Conservation (phyloP, 2,329 filamentous ascomycete species). For the Ceratocystis huliohia region DNA sequence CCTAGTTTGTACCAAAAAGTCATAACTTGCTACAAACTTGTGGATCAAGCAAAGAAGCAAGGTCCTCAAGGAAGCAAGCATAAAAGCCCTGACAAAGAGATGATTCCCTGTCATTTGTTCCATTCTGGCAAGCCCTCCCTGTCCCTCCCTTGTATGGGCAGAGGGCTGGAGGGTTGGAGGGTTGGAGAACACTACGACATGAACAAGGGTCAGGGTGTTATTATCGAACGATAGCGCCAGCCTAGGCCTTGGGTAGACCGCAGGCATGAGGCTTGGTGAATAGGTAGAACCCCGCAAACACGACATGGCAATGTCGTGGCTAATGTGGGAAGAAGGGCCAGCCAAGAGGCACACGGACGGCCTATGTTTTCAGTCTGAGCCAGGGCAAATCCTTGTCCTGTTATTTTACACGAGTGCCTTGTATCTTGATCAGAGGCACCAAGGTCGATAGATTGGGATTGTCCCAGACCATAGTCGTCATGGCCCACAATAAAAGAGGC, state of each 20-base stretch:
- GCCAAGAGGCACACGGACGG: slow-evolving; percentile 6
- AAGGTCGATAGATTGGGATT: not conserved
- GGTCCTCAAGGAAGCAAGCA: not conserved
- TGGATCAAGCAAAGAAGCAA: not conserved
- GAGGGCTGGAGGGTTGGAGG: too few species aligned
- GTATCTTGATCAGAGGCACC: not conserved
- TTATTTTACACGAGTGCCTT: not conserved
- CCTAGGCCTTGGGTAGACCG: slow-evolving; percentile 3
- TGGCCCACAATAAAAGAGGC: not conserved
- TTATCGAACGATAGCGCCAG: slow-evolving; percentile 7
- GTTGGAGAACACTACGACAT: not conserved
- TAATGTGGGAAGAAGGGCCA: not conserved
- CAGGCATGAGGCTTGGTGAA: not conserved
- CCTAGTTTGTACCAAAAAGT: slow-evolving; percentile 1
- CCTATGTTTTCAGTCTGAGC: not conserved
- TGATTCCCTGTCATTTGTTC: not conserved
- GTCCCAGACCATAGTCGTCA: not conserved
- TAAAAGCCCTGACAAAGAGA: not conserved
- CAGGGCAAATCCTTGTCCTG: not conserved
- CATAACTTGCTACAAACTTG: not conserved
- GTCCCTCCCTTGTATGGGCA: not conserved
- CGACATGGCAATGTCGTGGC: slow-evolving; percentile 2
- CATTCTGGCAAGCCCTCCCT: not conserved
- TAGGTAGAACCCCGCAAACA: not conserved
- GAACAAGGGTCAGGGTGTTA: not conserved